Conservation (phyloP, 768 basidiomycete genomes). For the Lactarius trivialis region DNA sequence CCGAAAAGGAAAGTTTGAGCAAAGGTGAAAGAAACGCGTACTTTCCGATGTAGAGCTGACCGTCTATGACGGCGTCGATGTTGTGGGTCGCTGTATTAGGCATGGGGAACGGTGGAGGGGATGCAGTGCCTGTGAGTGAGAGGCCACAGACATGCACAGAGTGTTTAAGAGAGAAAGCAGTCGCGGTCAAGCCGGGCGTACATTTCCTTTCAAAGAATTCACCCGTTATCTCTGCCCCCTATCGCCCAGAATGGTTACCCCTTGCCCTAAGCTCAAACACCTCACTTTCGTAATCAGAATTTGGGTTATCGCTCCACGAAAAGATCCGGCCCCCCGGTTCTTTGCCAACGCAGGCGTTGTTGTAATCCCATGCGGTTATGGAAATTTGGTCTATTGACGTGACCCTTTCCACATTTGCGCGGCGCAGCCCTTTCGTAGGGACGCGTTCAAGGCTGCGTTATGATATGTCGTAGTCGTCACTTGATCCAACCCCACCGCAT, state of each 20-base stretch:
- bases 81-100: slow-evolving; percentile 12
- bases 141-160: neutral
- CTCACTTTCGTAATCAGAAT: neutral
- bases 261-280: neutral
- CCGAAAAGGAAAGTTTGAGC: neutral
- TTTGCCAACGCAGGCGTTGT: neutral
- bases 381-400: neutral
- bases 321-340: neutral
- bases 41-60: slow-evolving; percentile 24
- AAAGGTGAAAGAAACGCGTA: neutral
- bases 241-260: neutral
- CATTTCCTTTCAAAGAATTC: neutral
- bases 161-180: slow-evolving; percentile 4
- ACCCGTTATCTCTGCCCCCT: slow-evolving; percentile 6
- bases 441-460: neutral
- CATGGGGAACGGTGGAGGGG: slow-evolving; percentile 1
- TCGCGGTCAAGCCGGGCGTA: neutral
- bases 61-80: slow-evolving; percentile 19
- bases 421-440: neutral
- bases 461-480: neutral
- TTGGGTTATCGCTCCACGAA: neutral
- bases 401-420: neutral
- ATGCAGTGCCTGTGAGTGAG: neutral
- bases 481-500: neutral
- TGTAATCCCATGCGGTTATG: neutral